Percentiles rank a stretch among this genome's conserved stretches.
These are phyloP conservation scores for Pseudodiploospora longispora DNA, from an alignment of 2,329 filamentous ascomycete genomes.

Conservation along the genomic window DNA sequence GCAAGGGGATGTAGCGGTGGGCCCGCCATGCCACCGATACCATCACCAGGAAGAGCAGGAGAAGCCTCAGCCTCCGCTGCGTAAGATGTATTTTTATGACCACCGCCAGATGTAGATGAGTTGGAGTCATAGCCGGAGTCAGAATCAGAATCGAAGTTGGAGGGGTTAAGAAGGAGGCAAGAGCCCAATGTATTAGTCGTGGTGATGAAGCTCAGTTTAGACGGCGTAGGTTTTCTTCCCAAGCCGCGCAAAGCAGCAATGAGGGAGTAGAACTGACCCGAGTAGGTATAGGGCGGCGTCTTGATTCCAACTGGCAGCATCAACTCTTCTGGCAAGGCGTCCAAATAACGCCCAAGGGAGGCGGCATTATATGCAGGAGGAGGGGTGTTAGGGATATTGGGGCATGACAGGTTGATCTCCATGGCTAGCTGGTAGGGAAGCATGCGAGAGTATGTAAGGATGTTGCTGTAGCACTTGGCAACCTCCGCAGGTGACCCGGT, in stretches of 20 bases:
- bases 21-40: constrained; percentile 65
- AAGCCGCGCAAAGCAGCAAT: constrained; percentile 36
- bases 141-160: constrained; percentile 44
- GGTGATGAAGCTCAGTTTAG: constrained; percentile 56
- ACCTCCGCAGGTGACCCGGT: constrained; percentile 57
- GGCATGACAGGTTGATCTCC: constrained; percentile 73
- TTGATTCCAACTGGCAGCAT: constrained; percentile 53
- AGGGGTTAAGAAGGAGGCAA: constrained; percentile 46
- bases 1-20: constrained; percentile 64
- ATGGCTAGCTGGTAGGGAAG: constrained; percentile 50
- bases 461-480: constrained; percentile 42
- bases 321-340: constrained; percentile 30
- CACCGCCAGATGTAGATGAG: too few species aligned
- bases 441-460: constrained; percentile 30
- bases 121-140: constrained; percentile 1
- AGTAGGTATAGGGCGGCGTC: constrained; percentile 67
- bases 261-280: constrained; percentile 54
- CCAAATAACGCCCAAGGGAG: constrained; percentile 48
- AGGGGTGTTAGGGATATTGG: constrained; percentile 61
- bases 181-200: constrained; percentile 66
- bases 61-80: too few species aligned
- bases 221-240: background rate
- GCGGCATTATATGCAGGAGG: constrained; percentile 60
- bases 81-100: too few species aligned
- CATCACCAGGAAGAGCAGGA: constrained; percentile 38